A percentile compares a stretch with the other conserved stretches of the same genome.
phyloP scores from a whole-genome alignment of 73 alveolate species.

The Paramecium caudatum region DNA sequence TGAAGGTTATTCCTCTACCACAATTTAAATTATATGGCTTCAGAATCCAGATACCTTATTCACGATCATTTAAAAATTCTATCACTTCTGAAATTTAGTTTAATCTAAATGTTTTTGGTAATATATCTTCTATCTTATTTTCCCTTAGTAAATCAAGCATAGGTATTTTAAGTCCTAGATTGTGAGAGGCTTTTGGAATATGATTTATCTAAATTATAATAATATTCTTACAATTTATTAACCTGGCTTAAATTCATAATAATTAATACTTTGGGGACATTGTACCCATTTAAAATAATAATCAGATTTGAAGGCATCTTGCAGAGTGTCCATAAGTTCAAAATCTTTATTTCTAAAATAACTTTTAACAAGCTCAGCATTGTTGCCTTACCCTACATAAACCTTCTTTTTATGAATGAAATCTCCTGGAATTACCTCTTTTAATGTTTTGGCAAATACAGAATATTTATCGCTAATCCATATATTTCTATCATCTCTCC shows the following conservation, averaged over 20 bases:
- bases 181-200: slow-evolving; percentile 83
- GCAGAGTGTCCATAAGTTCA: slow-evolving; percentile 63
- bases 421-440: slow-evolving; percentile 31
- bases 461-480: slow-evolving; percentile 87
- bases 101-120: slow-evolving; percentile 86
- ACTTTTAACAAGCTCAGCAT: slow-evolving; percentile 65
- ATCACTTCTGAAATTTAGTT: slow-evolving; percentile 81
- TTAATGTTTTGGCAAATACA: slow-evolving; percentile 71
- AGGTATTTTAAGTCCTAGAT: slow-evolving; percentile 70
- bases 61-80: slow-evolving; percentile 76
- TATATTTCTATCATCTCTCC: slow-evolving; percentile 89
- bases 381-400: slow-evolving; percentile 73
- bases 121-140: slow-evolving; percentile 72
- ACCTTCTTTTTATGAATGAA: slow-evolving; percentile 43
- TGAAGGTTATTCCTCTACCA: slow-evolving; percentile 90
- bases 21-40: slow-evolving; percentile 82
- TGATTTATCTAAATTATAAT: slow-evolving; percentile 74
- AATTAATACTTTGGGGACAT: slow-evolving; percentile 64
- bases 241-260: slow-evolving; percentile 62
- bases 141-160: slow-evolving; percentile 72
- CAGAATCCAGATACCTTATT: slow-evolving; percentile 82
- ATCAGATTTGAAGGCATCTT: slow-evolving; percentile 68
- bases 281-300: slow-evolving; percentile 71
- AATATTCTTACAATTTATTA: slow-evolving; percentile 36
- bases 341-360: slow-evolving; percentile 61